A percentile compares a stretch with the other conserved stretches of the same genome.
Conservation (phyloP, 305 asterid genomes). For the Rubia peregrina region DNA sequence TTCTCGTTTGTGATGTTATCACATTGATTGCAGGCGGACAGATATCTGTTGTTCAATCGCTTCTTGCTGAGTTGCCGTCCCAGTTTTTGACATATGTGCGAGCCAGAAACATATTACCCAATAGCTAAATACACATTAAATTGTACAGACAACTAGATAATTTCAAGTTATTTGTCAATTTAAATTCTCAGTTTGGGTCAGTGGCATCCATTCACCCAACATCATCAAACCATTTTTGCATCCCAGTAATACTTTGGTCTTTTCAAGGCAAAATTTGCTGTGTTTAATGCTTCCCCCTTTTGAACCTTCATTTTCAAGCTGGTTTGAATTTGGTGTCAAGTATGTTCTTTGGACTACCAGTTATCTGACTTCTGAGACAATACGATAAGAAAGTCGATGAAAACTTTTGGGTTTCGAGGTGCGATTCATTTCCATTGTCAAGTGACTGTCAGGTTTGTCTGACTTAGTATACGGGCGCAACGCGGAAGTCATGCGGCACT, state of each 20-base stretch:
- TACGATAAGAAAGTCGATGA: not conserved
- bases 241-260: not conserved
- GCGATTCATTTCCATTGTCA: not conserved
- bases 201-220: not conserved
- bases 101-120: slow-evolving; percentile 62
- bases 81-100: slow-evolving; percentile 77
- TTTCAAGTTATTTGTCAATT: not conserved
- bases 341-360: not conserved
- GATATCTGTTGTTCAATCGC: slow-evolving; percentile 66
- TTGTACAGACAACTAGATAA: slow-evolving; percentile 41
- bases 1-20: slow-evolving; percentile 2
- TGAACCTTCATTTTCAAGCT: not conserved
- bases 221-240: not conserved
- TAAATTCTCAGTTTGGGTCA: slow-evolving; percentile 2
- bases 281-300: not conserved
- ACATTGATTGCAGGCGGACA: slow-evolving; percentile 60
- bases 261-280: slow-evolving; percentile 6
- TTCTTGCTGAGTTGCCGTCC: slow-evolving; percentile 81
- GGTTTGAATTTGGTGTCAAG: not conserved
- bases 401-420: not conserved
- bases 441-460: not conserved
- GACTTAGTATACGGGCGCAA: not conserved
- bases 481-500: not conserved
- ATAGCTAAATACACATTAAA: slow-evolving; percentile 26
- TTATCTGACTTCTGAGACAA: not conserved